Evolutionary conservation across 2,329 filamentous ascomycete species (phyloP).

Genomic region (Whalleya microplaca): DNA sequence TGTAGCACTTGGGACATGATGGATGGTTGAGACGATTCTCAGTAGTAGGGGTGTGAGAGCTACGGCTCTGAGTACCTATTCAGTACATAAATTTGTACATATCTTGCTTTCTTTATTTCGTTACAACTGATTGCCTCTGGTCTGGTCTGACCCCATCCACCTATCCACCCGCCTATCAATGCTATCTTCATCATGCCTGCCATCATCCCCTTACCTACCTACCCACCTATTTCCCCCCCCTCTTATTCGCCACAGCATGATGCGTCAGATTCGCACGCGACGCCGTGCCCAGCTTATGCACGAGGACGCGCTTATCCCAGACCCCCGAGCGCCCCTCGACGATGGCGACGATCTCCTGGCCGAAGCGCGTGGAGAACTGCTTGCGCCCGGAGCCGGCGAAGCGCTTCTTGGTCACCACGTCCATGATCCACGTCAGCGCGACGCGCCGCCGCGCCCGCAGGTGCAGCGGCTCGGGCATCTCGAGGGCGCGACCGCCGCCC

Average conservation of each 20-base stretch:
- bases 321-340: conserved; percentile 82
- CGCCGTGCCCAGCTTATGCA: conserved; percentile 82
- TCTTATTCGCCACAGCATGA: conserved; percentile 35
- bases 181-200: too few species aligned
- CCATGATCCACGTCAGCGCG: conserved; percentile 88
- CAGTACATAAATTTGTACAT: background rate
- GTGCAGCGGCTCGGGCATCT: conserved; percentile 78
- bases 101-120: background rate
- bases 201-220: background rate
- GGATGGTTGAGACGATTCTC: background rate
- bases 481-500: conserved; percentile 83
- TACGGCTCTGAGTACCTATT: background rate
- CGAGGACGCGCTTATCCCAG: conserved; percentile 78
- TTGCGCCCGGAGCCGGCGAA: conserved; percentile 71
- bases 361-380: conserved; percentile 77
- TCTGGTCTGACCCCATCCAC: too few species aligned
- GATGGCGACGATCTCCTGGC: conserved; percentile 84
- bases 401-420: conserved; percentile 77
- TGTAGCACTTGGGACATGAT: background rate
- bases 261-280: conserved; percentile 72
- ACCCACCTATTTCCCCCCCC: background rate
- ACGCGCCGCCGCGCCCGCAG: conserved; percentile 75
- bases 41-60: too few species aligned
- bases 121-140: background rate
- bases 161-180: too few species aligned